A percentile compares a stretch with the other conserved stretches of the same genome.
phyloP scores from a whole-genome alignment of 306 rosid genomes.

The Astragalus membranaceus region DNA sequence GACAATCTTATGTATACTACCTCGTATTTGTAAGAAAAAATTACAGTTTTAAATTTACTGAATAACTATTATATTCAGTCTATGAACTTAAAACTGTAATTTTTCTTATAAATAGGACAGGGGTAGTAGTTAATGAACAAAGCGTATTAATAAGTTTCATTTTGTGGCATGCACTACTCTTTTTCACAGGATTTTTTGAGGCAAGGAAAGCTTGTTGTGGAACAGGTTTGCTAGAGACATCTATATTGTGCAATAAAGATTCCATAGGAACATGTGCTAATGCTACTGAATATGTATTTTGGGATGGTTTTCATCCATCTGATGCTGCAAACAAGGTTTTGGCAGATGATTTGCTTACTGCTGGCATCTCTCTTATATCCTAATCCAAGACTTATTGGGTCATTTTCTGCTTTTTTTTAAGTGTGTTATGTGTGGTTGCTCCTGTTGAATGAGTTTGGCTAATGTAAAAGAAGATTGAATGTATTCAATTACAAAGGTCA shows the following conservation, averaged over 20 bases:
- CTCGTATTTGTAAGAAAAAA: too few species aligned
- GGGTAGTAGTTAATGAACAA: too few species aligned
- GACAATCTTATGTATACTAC: too few species aligned
- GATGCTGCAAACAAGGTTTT: slow-evolving; percentile 67
- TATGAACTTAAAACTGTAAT: too few species aligned
- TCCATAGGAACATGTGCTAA: slow-evolving; percentile 68
- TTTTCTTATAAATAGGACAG: too few species aligned
- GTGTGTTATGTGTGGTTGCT: slow-evolving; percentile 4
- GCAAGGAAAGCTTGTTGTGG: slow-evolving; percentile 84
- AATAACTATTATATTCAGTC: too few species aligned
- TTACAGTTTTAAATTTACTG: too few species aligned
- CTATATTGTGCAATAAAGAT: slow-evolving; percentile 57
- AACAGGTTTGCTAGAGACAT: slow-evolving; percentile 62
- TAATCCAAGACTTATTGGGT: slow-evolving; percentile 13
- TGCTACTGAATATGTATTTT: slow-evolving; percentile 76
- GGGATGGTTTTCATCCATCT: slow-evolving; percentile 89
- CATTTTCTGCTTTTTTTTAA: not conserved
- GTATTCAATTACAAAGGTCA: not conserved
- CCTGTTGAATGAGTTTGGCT: slow-evolving; percentile 5
- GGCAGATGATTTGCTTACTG: slow-evolving; percentile 30
- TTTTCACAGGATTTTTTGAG: slow-evolving; percentile 56
- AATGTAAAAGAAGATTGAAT: not conserved
- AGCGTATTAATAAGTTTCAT: not conserved
- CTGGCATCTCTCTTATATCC: slow-evolving; percentile 60
- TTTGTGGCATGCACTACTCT: not conserved